phyloP scores from a whole-genome alignment of 148 eudicot species.

The Talinum fruticosum region DNA sequence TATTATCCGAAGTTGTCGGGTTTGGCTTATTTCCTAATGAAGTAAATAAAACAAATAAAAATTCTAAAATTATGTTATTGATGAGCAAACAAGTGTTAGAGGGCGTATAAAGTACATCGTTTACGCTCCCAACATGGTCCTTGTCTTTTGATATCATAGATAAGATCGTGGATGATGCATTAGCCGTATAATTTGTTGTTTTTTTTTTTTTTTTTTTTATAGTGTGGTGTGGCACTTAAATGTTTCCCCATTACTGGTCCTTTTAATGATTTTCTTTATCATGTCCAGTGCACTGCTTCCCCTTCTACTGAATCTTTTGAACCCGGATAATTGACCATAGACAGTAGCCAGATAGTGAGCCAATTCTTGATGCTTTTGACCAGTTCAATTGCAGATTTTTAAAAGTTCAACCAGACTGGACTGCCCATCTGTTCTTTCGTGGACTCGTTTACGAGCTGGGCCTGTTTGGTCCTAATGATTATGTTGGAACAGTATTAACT shows the following conservation, averaged over 20 bases:
- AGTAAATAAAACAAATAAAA: no score
- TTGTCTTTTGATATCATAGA: neutral
- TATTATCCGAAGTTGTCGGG: no score
- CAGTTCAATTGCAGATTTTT: neutral
- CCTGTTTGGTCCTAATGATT: conserved; percentile 2
- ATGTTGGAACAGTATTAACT: neutral
- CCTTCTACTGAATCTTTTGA: neutral
- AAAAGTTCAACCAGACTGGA: neutral
- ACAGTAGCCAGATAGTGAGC: neutral
- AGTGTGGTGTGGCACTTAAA: neutral
- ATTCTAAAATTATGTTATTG: no score
- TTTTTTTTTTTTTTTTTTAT: neutral
- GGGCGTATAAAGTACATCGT: no score
- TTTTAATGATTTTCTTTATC: neutral
- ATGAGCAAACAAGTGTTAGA: no score
- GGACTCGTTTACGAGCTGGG: conserved; percentile 11
- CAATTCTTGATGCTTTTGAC: neutral
- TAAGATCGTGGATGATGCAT: neutral
- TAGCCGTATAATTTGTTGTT: neutral
- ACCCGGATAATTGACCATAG: neutral
- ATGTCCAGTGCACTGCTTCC: neutral
- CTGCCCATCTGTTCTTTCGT: neutral
- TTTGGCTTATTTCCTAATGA: no score
- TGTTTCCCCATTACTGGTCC: neutral
- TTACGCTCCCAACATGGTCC: no score